Percentiles rank a stretch among this genome's conserved stretches.
phyloP scores from a whole-genome alignment of 2,329 filamentous ascomycete genomes.

The Stemphylium beticola region DNA sequence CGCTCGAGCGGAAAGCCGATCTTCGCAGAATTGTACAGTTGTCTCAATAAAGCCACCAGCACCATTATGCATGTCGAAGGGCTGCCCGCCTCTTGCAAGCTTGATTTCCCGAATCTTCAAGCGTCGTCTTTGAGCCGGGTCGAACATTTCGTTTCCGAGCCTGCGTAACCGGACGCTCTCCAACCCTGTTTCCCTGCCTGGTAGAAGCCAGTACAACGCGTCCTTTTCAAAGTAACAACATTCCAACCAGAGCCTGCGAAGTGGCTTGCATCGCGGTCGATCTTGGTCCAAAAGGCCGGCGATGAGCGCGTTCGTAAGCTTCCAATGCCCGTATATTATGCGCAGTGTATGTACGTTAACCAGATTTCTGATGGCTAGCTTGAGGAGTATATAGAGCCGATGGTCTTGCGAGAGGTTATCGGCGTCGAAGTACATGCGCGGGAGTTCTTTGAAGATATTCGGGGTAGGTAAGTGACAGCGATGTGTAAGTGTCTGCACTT shows the following conservation, averaged over 20 bases:
- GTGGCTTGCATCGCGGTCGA: conserved; percentile 33
- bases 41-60: conserved; percentile 40
- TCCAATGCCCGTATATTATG: conserved; percentile 54
- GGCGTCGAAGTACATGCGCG: conserved; percentile 48
- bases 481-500: conserved; percentile 53
- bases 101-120: conserved; percentile 33
- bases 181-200: conserved; percentile 40
- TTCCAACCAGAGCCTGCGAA: conserved; percentile 55
- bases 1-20: conserved; percentile 7
- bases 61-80: conserved; percentile 36
- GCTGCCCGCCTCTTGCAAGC: conserved; percentile 40
- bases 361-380: conserved; percentile 49
- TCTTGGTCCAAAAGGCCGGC: conserved; percentile 48
- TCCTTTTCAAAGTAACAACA: conserved; percentile 46
- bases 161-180: conserved; percentile 53
- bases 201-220: conserved; percentile 18
- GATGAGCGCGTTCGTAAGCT: conserved; percentile 49
- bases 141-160: conserved; percentile 38
- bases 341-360: conserved; percentile 53
- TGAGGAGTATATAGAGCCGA: conserved; percentile 49
- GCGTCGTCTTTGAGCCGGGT: conserved; percentile 12
- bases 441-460: conserved; percentile 53
- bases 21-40: conserved; percentile 31
- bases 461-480: conserved; percentile 56
- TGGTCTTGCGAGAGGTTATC: conserved; percentile 50